Base-by-base conservation (phyloP, 1,284 basidiomycete genomes). In the Boletus sp. region DNA sequence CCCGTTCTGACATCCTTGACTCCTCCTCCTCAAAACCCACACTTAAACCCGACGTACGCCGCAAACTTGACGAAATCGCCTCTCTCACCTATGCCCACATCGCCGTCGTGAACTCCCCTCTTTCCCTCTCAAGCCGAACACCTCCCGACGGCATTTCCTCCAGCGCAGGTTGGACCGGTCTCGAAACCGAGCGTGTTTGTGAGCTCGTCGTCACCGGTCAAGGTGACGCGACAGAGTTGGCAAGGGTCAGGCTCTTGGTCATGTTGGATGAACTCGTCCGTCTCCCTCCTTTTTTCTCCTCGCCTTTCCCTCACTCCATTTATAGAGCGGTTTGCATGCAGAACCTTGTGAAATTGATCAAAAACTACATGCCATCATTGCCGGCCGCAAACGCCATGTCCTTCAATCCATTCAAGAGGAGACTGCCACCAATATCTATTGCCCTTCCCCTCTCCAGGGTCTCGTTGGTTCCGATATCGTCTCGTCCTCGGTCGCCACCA, bases 371-470 rank as follows among this genome's bases (percentile, higher is more conserved):
- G 85, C 91, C 52, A 94, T 98, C 71, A 84, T 98, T 61, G 91
- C 93, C 13, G 94, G 93, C 22, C 88, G 93, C 61, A 97, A 98
- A 76, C 91, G 96, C 49, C 81, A 81, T 58, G 83, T 91, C 27
- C 80, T 99, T 44, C 96, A 98, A 74, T 83, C 89, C 8, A 97
- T 99, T 58, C 94, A 98, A 73, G 95, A 98, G 75, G 95, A 98
- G 75, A 98, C 96, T 0, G 95, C 89, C 0, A 98, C 96, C 57
- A 99, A 96, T 71, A 93, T 99, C 60, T 99, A 98, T 74, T 83
- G 94, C 63, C 94, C 96, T 33, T 93, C 94, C 7, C 89, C 94
- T 45, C 79, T 98, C 54, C 91, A 95, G 64, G 94, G 92, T 49
- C 84, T 96, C 22, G 81, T 96, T 49, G 89, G 88, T 24, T 80